Evolutionary conservation across 2,329 filamentous ascomycete species (phyloP).

Genomic region (Fusarium proliferatum): DNA sequence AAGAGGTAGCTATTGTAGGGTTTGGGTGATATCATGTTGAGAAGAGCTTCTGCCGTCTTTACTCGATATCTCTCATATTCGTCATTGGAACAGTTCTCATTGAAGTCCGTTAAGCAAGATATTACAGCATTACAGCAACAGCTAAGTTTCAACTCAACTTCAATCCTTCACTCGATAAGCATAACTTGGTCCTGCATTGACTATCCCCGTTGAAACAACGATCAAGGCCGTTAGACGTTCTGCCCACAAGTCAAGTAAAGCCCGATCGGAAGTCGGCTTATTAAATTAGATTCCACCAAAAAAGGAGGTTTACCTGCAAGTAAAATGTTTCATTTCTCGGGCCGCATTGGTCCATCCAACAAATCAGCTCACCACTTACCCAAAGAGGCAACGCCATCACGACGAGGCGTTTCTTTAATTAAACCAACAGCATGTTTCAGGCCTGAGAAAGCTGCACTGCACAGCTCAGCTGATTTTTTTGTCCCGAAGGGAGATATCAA

Average conservation of each 20-base stretch:
- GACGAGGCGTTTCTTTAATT: conserved; percentile 28
- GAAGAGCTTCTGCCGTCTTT: neutral
- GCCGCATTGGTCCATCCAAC: conserved; percentile 6
- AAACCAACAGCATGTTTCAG: conserved; percentile 21
- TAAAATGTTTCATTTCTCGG: conserved; percentile 25
- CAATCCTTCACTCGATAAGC: neutral
- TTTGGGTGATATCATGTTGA: neutral
- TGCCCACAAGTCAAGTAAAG: neutral
- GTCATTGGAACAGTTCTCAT: neutral
- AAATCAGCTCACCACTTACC: conserved; percentile 11
- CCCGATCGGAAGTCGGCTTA: conserved; percentile 2
- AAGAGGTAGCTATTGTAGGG: neutral
- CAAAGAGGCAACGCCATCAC: neutral
- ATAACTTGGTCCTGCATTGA: neutral
- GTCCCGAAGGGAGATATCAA: neutral
- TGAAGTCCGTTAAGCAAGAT: neutral
- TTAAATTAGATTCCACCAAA: conserved; percentile 1
- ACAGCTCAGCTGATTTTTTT: neutral
- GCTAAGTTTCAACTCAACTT: neutral
- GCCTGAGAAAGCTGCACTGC: conserved; percentile 2
- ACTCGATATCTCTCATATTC: neutral
- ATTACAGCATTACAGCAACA: neutral
- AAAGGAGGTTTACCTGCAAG: conserved; percentile 3
- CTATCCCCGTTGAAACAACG: neutral
- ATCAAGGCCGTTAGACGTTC: neutral